These are phyloP conservation scores for Meira nashicola DNA, from an alignment of 1,284 basidiomycete species.

Conservation along the genomic window DNA sequence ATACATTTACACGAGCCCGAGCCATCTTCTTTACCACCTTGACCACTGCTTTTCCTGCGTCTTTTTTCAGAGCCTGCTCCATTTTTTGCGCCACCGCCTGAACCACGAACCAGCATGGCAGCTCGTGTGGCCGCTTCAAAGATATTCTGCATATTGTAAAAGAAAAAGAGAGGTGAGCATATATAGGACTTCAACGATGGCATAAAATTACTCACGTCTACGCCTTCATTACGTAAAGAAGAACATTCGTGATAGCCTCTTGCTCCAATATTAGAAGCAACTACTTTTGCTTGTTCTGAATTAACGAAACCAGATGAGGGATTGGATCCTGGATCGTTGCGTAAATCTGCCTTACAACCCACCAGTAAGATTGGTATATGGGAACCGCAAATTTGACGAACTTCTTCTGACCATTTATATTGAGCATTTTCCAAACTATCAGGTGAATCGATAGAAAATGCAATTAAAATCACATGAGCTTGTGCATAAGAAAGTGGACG, in stretches of 20 bases:
- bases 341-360: conserved; percentile 69
- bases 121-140: conserved; percentile 48
- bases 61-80: background rate
- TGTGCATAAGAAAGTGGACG: conserved; percentile 94
- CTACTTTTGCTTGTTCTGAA: conserved; percentile 53
- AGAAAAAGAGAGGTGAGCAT: background rate
- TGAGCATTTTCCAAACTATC: conserved; percentile 89
- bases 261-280: conserved; percentile 59
- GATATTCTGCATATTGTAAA: conserved; percentile 24
- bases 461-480: conserved; percentile 96
- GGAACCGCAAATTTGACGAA: conserved; percentile 53
- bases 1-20: background rate
- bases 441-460: conserved; percentile 90
- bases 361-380: conserved; percentile 76
- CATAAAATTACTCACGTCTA: conserved; percentile 25
- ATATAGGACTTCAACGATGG: background rate
- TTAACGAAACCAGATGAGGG: conserved; percentile 9
- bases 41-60: background rate
- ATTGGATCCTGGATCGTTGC: conserved; percentile 53
- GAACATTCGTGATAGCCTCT: conserved; percentile 46
- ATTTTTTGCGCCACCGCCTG: conserved; percentile 11
- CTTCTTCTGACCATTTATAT: conserved; percentile 84
- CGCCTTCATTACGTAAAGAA: conserved; percentile 43
- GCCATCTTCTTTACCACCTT: background rate
- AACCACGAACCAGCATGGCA: conserved; percentile 37